These are phyloP conservation scores for Coix lacrymajobi DNA, from an alignment of 176 grass and related monocot genomes.

Conservation along the genomic window DNA sequence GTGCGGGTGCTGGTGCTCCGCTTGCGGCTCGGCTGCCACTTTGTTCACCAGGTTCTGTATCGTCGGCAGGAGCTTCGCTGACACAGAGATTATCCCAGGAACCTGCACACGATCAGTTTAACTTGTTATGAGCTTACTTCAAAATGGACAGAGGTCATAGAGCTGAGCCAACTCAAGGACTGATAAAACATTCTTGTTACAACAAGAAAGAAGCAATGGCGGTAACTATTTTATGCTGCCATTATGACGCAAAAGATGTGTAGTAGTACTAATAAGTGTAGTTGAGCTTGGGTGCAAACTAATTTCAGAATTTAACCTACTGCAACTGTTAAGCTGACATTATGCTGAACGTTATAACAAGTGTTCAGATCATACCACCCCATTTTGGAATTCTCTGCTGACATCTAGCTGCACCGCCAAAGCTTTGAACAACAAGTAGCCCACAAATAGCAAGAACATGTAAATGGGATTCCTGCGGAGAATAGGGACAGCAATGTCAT, in stretches of 20 bases:
- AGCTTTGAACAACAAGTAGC: constrained; percentile 65
- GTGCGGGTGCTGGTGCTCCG: constrained; percentile 12
- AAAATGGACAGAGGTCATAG: neutral
- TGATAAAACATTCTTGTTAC: neutral
- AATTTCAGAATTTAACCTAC: neutral
- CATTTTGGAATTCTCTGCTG: constrained; percentile 70
- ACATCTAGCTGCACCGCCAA: constrained; percentile 70
- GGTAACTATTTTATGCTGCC: neutral
- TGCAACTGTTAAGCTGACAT: neutral
- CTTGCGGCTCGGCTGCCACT: constrained; percentile 38
- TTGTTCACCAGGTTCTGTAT: constrained; percentile 65
- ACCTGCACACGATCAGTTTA: constrained; percentile 40
- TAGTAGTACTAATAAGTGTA: neutral
- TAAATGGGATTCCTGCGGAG: constrained; percentile 86
- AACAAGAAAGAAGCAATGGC: neutral
- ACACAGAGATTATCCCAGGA: constrained; percentile 67
- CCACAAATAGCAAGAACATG: constrained; percentile 67
- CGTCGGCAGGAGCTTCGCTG: constrained; percentile 58
- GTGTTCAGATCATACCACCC: constrained; percentile 55
- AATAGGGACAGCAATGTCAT: constrained; percentile 23
- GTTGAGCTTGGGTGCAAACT: neutral
- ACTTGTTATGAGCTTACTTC: neutral
- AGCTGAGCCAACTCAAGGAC: neutral
- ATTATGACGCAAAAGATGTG: neutral
- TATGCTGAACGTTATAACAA: neutral